Base-by-base conservation (phyloP, 78 protist species). In the Isochrysis galbana region DNA sequence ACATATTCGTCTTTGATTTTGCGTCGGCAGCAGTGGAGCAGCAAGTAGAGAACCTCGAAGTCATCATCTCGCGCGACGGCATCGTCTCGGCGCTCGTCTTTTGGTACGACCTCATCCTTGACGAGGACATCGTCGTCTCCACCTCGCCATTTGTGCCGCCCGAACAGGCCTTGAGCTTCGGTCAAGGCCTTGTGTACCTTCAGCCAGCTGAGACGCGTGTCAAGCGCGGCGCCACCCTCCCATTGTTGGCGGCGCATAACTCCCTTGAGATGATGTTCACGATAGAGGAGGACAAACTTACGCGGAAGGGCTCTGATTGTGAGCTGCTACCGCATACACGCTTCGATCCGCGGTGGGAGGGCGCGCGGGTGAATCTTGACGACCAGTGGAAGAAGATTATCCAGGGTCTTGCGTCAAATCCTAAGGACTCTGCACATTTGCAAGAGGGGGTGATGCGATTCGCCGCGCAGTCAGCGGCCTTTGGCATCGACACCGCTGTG, bases 271-370 rank as follows among this genome's bases (percentile, higher is more conserved):
- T 77, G 4, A 32, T 32, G 32, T 77, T 77, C 46, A 77, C 84
- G 29, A 36, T 77, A 17, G 46, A 77, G 26, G 84, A 77, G 84
- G 84, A 77, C 32, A 77, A 77, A 46, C 44, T 77, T n/a, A 77
- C 84, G 47, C 84, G 84, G 48, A 77, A 77, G 23, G 82, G 82
- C 82, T 36, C 82, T 41, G 82, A 72, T 23, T 29, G 36, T 41
- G 47, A 77, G 84, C 44, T 39, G 47, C 44, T 77, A 23, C 47
- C 47, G 36, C 44, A 36, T 46, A 77, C 84, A 46, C 84, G 84
- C 84, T 77, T 77, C 84, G 84, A 77, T 46, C 84, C 84, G 44
- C 44, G 84, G 34, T 77, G 84, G 84, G 84, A 77, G 46, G 84
- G 84, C 22, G 84, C 84, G 84, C 84, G 84, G 48, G 84, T 32